These are phyloP conservation scores for Psilocybe cubensis DNA, from an alignment of 768 basidiomycete species.

Conservation along the genomic window DNA sequence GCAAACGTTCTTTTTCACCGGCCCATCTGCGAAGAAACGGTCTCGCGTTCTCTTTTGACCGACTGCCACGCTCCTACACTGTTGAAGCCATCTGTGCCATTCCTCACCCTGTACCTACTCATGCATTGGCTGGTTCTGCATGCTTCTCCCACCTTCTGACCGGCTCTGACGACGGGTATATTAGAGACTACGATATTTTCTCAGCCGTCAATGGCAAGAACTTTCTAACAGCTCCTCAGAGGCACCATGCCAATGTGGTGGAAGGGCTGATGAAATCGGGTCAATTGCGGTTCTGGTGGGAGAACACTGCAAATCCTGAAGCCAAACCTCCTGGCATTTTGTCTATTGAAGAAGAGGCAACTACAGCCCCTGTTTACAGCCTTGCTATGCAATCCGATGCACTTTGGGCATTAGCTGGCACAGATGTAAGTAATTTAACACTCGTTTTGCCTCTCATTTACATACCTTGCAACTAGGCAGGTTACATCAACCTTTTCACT, in stretches of 20 bases:
- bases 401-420: constrained; percentile 89
- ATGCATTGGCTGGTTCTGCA: constrained; percentile 82
- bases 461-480: constrained; percentile 53
- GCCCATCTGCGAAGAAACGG: constrained; percentile 36
- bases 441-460: constrained; percentile 1
- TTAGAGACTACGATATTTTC: constrained; percentile 92
- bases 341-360: constrained; percentile 50
- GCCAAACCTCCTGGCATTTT: constrained; percentile 24
- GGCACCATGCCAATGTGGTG: constrained; percentile 87
- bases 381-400: constrained; percentile 92
- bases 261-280: constrained; percentile 92
- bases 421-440: constrained; percentile 60
- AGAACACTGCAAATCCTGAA: constrained; percentile 56
- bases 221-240: constrained; percentile 85
- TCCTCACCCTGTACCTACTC: constrained; percentile 86
- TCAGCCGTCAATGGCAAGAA: constrained; percentile 85
- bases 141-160: constrained; percentile 91
- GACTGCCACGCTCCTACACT: constrained; percentile 67
- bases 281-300: constrained; percentile 90
- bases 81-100: constrained; percentile 93
- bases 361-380: constrained; percentile 82
- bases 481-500: constrained; percentile 92
- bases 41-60: constrained; percentile 51
- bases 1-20: constrained; percentile 34
- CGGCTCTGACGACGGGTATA: constrained; percentile 92